Conservation (phyloP, 164 flowering plant species). For the Chimonanthus salicifolius region DNA sequence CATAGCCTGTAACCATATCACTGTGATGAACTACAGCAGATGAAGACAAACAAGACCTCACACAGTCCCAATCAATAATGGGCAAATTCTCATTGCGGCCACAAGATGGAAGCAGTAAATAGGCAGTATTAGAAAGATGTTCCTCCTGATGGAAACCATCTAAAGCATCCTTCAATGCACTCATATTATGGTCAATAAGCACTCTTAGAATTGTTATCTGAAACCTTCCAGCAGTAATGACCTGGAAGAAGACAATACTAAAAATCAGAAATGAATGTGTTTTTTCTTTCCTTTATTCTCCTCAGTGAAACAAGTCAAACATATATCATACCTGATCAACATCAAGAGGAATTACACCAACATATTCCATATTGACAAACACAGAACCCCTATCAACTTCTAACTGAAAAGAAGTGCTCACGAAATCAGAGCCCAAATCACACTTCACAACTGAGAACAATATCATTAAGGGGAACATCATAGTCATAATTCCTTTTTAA, state of each 20-base stretch:
- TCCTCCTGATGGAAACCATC: conserved; percentile 12
- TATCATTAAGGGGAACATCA: conserved; percentile 34
- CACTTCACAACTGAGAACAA: conserved; percentile 44
- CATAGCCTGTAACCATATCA: conserved; percentile 5
- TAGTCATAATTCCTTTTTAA: conserved; percentile 31
- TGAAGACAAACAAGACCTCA: conserved; percentile 30
- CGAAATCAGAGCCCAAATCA: conserved; percentile 38
- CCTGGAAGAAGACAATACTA: conserved; percentile 31
- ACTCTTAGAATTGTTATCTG: conserved; percentile 46
- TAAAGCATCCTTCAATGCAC: conserved; percentile 27
- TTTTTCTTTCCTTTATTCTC: too few relatives aligned
- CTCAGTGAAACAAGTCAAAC: background rate
- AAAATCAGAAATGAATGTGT: background rate
- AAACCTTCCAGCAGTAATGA: conserved; percentile 50
- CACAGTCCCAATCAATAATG: conserved; percentile 47
- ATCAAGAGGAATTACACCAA: conserved; percentile 35
- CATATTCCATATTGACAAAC: conserved; percentile 30
- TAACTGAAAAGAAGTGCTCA: conserved; percentile 29
- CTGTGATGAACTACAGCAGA: conserved; percentile 1
- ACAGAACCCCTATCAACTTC: conserved; percentile 38
- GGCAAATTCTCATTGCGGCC: conserved; percentile 3
- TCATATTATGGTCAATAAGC: conserved; percentile 37
- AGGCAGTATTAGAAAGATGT: conserved; percentile 30
- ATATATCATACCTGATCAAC: conserved; percentile 35
- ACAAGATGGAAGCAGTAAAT: conserved; percentile 57